These are phyloP conservation scores for Elsinoe fawcettii DNA, from an alignment of 2,329 filamentous ascomycete genomes.

Conservation along the genomic window DNA sequence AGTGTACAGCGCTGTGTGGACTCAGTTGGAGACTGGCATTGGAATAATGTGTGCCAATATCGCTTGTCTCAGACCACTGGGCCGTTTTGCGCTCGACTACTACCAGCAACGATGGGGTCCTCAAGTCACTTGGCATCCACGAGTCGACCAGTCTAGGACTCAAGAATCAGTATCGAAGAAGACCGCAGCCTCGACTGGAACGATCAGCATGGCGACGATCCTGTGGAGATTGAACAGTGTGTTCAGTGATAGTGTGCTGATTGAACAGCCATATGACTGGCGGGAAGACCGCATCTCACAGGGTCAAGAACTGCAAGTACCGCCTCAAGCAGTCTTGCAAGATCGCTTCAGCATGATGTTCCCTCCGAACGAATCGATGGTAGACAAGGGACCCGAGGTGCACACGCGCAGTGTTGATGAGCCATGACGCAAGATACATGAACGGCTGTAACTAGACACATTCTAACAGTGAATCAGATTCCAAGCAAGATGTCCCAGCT, in stretches of 20 bases:
- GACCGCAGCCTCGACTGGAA: neutral
- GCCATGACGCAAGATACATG: neutral
- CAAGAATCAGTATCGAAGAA: neutral
- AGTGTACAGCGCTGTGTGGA: slow-evolving; percentile 25
- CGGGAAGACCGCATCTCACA: neutral
- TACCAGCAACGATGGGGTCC: neutral
- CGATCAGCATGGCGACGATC: neutral
- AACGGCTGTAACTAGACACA: too few species aligned
- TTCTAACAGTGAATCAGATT: too few species aligned
- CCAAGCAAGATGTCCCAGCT: too few species aligned
- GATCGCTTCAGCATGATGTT: neutral
- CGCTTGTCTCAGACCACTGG: slow-evolving; percentile 28
- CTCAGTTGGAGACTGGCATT: slow-evolving; percentile 28
- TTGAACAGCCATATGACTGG: neutral
- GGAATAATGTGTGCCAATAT: slow-evolving; percentile 30
- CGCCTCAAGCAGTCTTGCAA: neutral
- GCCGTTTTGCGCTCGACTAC: neutral
- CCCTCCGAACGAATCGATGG: neutral
- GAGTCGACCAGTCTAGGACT: neutral
- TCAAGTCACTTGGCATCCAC: neutral
- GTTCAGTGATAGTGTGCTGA: neutral
- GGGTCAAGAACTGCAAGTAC: neutral
- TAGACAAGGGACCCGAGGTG: neutral
- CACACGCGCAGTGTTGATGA: neutral
- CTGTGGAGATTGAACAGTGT: slow-evolving; percentile 2